Evolutionary conservation across 2,329 filamentous ascomycete species (phyloP), one percentile per base, ranked within the genome.

Genomic region (Fusarium illudens): DNA sequence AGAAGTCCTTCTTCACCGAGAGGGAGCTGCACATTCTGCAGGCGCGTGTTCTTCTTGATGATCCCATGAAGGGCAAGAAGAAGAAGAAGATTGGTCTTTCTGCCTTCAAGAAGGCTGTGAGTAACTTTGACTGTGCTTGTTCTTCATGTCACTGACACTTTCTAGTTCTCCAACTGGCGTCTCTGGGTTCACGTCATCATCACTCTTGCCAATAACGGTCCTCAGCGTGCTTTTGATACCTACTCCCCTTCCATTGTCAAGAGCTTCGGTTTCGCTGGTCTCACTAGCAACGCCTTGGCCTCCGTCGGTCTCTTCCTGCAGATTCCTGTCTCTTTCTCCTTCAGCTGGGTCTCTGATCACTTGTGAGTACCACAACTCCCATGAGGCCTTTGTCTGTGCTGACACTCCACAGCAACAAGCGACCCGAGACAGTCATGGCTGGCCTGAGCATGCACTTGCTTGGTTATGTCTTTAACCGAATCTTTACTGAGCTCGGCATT

Each of bases 201-300:
- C 61, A 84, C 85, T 33, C 66, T 85, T 29, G 64, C 77, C 74
- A 85, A 84, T 75, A 80, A 85, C 67, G 75, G 83, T 12, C 82
- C 84, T 17, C 79, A 85, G 68, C 68, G 80, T 73, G 79, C 80
- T 2, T 81, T 85, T 39, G 80, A 84, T 56, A 84, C 85, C 4
- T 87, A 88, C 63, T 81, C 84, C 0, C 86, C 86, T 0, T 82
- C 82, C 6, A 83, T 89, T 48, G 84, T 88, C 59, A 81, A 77
- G 51, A 80, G 79, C 11, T 83, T 88, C 48, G 86, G 86, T 1
- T 88, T 86, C 64, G 75, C 73, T 4, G 71, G 75, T 0, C 79
- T 88, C 4, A 76, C 73, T 0, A 81, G 81, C 48, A 88, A 89
- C 60, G 86, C 86, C 0, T 75, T 88, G 67, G 82, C 85, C 0